Conservation (phyloP, 2,329 filamentous ascomycete species). For the Hymenoscyphus albidus region DNA sequence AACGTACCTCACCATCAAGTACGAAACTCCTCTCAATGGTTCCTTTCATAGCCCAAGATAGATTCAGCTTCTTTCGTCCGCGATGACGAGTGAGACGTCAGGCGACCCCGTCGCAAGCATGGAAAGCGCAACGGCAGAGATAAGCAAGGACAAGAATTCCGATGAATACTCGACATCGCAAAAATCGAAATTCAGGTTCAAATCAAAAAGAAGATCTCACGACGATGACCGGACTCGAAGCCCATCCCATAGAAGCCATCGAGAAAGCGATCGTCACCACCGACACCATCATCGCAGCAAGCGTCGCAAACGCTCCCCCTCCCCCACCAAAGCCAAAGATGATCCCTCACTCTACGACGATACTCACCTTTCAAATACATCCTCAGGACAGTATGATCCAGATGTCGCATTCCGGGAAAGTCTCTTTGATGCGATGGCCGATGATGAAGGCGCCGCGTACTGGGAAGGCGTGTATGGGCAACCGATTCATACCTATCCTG, state of each 20-base stretch:
- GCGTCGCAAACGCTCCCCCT: slow-evolving; percentile 21
- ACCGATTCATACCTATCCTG: slow-evolving; percentile 76
- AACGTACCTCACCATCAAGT: background rate
- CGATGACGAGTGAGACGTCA: slow-evolving; percentile 21
- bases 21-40: background rate
- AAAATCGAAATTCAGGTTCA: slow-evolving; percentile 32
- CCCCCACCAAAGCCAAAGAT: slow-evolving; percentile 26
- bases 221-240: slow-evolving; percentile 12
- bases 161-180: slow-evolving; percentile 17
- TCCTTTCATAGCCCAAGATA: background rate
- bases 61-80: background rate
- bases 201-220: slow-evolving; percentile 26
- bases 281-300: slow-evolving; percentile 31
- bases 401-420: slow-evolving; percentile 85
- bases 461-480: slow-evolving; percentile 98
- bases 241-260: slow-evolving; percentile 11
- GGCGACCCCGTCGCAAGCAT: slow-evolving; percentile 9
- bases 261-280: slow-evolving; percentile 19
- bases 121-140: background rate
- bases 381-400: slow-evolving; percentile 47
- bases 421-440: slow-evolving; percentile 92
- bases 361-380: slow-evolving; percentile 37
- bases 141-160: slow-evolving; percentile 4
- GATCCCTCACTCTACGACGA: slow-evolving; percentile 39
- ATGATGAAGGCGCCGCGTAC: slow-evolving; percentile 92